phyloP scores from a whole-genome alignment of 805 yeast genomes.

The Ogataea saltuana region DNA sequence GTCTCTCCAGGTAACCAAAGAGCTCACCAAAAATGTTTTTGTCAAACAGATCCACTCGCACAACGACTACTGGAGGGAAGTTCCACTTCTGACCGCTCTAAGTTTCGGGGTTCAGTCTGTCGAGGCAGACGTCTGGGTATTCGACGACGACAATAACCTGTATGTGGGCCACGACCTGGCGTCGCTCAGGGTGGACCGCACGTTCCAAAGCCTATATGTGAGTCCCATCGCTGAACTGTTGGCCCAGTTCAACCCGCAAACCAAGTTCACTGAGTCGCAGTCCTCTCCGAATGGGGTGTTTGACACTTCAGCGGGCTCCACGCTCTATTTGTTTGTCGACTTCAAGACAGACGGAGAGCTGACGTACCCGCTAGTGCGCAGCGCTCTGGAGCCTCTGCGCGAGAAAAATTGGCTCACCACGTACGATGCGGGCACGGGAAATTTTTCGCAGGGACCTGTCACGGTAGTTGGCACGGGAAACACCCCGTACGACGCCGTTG shows the following conservation, averaged over 20 bases:
- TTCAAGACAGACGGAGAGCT: slow-evolving; percentile 56
- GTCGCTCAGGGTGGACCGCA: slow-evolving; percentile 45
- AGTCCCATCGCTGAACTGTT: slow-evolving; percentile 52
- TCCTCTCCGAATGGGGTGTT: slow-evolving; percentile 27
- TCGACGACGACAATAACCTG: slow-evolving; percentile 33
- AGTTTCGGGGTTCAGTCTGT: slow-evolving; percentile 48
- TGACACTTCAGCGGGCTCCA: slow-evolving; percentile 47
- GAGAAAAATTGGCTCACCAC: slow-evolving; percentile 51
- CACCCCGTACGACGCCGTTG: slow-evolving; percentile 47
- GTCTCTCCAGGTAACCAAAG: slow-evolving; percentile 12
- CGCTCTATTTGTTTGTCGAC: slow-evolving; percentile 64
- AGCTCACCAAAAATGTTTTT: slow-evolving; percentile 28
- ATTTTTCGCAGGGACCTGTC: slow-evolving; percentile 51
- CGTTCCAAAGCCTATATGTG: slow-evolving; percentile 52
- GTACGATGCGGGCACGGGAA: slow-evolving; percentile 39
- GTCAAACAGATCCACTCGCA: slow-evolving; percentile 48
- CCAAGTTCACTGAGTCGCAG: slow-evolving; percentile 22
- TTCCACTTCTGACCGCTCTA: slow-evolving; percentile 50
- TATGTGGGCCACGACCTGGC: slow-evolving; percentile 64
- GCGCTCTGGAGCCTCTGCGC: slow-evolving; percentile 48
- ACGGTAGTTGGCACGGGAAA: slow-evolving; percentile 68
- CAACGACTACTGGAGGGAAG: slow-evolving; percentile 56
- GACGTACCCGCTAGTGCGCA: slow-evolving; percentile 48
- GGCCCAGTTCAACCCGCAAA: slow-evolving; percentile 45
- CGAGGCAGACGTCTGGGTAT: slow-evolving; percentile 58